Base-by-base conservation (phyloP, 179 eudicot species). In the Pouteria campechiana region DNA sequence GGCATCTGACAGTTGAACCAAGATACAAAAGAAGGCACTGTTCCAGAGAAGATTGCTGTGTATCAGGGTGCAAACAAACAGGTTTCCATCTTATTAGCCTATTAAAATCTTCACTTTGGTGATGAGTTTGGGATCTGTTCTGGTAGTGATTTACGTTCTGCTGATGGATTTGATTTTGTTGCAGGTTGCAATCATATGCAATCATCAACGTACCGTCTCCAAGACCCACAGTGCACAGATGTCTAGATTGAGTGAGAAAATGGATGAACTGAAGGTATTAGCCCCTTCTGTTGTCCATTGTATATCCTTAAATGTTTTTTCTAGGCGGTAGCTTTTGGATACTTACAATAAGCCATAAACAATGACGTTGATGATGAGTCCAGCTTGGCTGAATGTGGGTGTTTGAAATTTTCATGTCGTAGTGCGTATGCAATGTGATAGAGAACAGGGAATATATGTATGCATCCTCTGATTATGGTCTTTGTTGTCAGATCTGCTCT, bases 111-210 rank as follows among this genome's bases (percentile, higher is more conserved):
- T 15, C 31, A 20, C 15, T 6, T 23, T 49, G 36, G 10, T 27
- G 3, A 12, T 19, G 44, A 7, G 18, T 10, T 29, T 25, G 24
- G n/a, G n/a, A n/a, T 19, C 13, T 27, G 14, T 11, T 25, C 13
- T 15, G 19, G 23, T 32, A 0, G 22, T 14, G 11, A 4, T 46
- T 16, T 50, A 4, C 7, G 19, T 16, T 19, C 14, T 22, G 37
- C n/a, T 29, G 17, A 18, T 4, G 28, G 7, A n/a, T 15, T 40
- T 16, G 20, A 20, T 32, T 15, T 10, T 37, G 30, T 38, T 77
- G 54, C 76, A 90, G 98, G 98, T 90, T 40, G 98, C 98, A 32
- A 79, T 90, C 35, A 79, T 90, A 30, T 90, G 98, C 61, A 90
- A 90, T 57, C 98, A 90, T 83, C 98, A 90, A 63, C 98, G 98